Evolutionary conservation across 805 yeast genomes (phyloP), one percentile per base, ranked within the genome.

Genomic region (Candida chilensis): DNA sequence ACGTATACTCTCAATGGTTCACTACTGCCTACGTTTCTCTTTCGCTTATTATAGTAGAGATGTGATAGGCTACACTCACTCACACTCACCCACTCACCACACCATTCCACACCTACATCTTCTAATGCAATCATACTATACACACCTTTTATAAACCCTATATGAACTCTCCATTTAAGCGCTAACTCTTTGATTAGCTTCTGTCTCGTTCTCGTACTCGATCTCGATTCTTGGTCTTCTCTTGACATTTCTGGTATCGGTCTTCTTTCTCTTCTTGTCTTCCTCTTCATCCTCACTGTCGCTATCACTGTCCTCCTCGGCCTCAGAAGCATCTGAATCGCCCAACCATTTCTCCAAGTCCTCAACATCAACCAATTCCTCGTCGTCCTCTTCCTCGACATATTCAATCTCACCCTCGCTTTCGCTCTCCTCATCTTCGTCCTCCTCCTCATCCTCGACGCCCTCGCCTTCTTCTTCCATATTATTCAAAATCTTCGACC

Each of bases 401-500:
- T 79, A 84, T 52, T 88, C 97, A 26, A 85, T 78, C 52, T 85
- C 86, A 22, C 87, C 20, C 30, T 33, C 4, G 27, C 36, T 27
- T 33, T 33, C 33, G 30, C 29, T 17, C 29, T 32, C 27, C 33
- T 29, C 30, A 29, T 32, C 30, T 29, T 32, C 8, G 13, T 74
- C 75, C 20, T 61, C 64, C 27, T 69, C 72, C 36, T 79, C 84
- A 29, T 74, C 78, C 26, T 45, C 47, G 38, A 81, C 90, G 44
- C 79, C 81, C 34, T 78, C 78, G 32, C 70, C 71, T 26, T 58
- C 59, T 17, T 60, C 58, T 32, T 65, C 78, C 42, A 71, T 71
- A 38, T 63, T 70, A 37, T 88, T 87, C 63, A 92, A 72, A 16
- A 92, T 94, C 63, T 78, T 84, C 70, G 81, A 80, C 98, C 98